A percentile compares a stretch with the other conserved stretches of the same genome.
phyloP scores from a whole-genome alignment of 345 rosid genomes.

The Lumnitzera littorea region DNA sequence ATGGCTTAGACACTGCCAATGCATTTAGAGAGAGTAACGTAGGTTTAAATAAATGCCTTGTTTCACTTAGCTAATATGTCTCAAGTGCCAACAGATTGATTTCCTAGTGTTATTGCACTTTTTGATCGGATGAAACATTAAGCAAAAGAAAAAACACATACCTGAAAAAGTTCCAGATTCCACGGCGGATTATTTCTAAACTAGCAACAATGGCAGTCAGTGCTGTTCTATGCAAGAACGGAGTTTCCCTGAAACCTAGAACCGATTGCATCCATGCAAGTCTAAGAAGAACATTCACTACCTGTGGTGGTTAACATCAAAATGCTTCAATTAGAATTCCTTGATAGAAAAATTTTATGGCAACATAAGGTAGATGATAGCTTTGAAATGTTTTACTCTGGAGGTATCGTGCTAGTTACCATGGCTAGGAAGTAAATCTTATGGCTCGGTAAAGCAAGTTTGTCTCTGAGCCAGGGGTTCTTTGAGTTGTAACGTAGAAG shows the following conservation, averaged over 20 bases:
- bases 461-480: conserved; percentile 82
- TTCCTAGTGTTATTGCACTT: too few relatives aligned
- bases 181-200: conserved; percentile 77
- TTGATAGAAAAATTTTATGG: neutral
- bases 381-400: neutral
- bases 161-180: conserved; percentile 93
- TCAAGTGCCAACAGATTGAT: too few relatives aligned
- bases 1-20: too few relatives aligned
- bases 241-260: conserved; percentile 44
- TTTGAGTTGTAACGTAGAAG: conserved; percentile 45
- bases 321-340: neutral
- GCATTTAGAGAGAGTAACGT: too few relatives aligned
- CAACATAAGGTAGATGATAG: neutral
- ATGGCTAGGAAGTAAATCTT: conserved; percentile 62
- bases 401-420: conserved; percentile 33
- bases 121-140: too few relatives aligned
- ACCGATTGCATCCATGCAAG: conserved; percentile 79
- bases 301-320: conserved; percentile 26
- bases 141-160: conserved; percentile 7
- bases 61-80: too few relatives aligned
- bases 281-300: conserved; percentile 53
- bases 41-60: too few relatives aligned
- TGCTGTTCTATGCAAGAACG: conserved; percentile 48
- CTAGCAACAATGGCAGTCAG: conserved; percentile 43
- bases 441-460: conserved; percentile 44